Base-by-base conservation (phyloP, 2,329 filamentous ascomycete genomes). In the Pezicula neosporulosa region DNA sequence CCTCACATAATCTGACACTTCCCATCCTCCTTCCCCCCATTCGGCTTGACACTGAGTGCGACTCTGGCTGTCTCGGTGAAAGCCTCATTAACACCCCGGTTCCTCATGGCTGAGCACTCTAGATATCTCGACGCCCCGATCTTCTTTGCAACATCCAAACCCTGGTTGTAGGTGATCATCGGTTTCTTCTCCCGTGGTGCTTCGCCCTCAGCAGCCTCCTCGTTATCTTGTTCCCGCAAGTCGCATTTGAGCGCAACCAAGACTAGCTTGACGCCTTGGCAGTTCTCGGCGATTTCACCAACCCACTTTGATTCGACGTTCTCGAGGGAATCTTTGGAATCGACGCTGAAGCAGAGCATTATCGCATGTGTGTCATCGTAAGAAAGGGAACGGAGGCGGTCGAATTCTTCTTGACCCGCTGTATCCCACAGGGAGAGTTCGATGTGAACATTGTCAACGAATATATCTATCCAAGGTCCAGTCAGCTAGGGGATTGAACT, bases 241-340 rank as follows among this genome's bases (percentile, higher is more conserved):
- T 99, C 94, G 75, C 94, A 99, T 76, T 99, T 99, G 61, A 99
- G 81, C 21, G 94, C 94, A 4, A 97, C 92, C 7, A 99, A 80
- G 16, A 99, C 94, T 43, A 99, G 83, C 71, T 95, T 96, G 57
- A 97, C 94, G 52, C 88, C 90, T 1, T 91, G 90, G 72, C 94
- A 97, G 74, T 99, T 97, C 73, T 99, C 94, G 56, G 92, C 89
- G 60, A 99, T 99, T 72, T 99, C 94, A 56, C 90, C 88, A 5
- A 97, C 90, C 94, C 94, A 99, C 75, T 99, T 99, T 62, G 90
- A 93, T 71, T 96, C 91, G 55, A 99, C 91, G 81, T 99, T 99
- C 71, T 99, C 94, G 55, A 99, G 83, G 3, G 92, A 97, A 71
- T 97, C 92, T 61, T 88, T 90, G 68, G 90, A 96, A 72, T 99